A percentile compares a stretch with the other conserved stretches of the same genome.
phyloP scores from a whole-genome alignment of 2,329 filamentous ascomycete genomes.

The Sarocladiaceae sp. region DNA sequence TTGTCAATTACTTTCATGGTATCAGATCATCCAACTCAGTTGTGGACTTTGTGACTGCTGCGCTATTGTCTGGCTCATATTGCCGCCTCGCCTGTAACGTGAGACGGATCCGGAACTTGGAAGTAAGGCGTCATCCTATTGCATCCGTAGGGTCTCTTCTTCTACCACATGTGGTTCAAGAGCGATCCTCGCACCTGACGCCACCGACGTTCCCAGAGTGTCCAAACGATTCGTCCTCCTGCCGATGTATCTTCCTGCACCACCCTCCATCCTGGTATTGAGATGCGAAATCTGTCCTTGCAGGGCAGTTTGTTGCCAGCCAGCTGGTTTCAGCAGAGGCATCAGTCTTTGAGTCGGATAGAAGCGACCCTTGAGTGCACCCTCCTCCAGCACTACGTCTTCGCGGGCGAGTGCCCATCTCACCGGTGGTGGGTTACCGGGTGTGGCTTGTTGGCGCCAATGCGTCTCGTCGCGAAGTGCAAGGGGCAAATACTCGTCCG shows the following conservation, averaged over 20 bases:
- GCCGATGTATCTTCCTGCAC: slow-evolving; percentile 33
- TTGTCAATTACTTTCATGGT: too few relatives aligned
- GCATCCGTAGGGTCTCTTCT: background rate
- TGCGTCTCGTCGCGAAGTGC: slow-evolving; percentile 34
- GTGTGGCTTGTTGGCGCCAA: slow-evolving; percentile 32
- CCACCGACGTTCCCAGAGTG: slow-evolving; percentile 39
- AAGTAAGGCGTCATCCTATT: too few relatives aligned
- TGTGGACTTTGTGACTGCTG: too few relatives aligned
- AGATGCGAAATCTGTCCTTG: slow-evolving; percentile 42
- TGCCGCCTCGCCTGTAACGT: too few relatives aligned
- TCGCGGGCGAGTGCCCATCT: slow-evolving; percentile 38
- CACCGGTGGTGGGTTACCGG: slow-evolving; percentile 23
- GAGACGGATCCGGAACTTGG: too few relatives aligned
- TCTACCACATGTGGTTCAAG: slow-evolving; percentile 33
- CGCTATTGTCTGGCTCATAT: too few relatives aligned
- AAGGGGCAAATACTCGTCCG: slow-evolving; percentile 35
- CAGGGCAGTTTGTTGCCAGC: slow-evolving; percentile 31
- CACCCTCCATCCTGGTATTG: slow-evolving; percentile 48
- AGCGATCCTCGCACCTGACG: slow-evolving; percentile 27
- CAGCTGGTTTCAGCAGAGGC: slow-evolving; percentile 40
- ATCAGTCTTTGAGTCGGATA: slow-evolving; percentile 52
- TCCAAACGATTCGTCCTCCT: slow-evolving; percentile 35
- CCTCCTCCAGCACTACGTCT: slow-evolving; percentile 43
- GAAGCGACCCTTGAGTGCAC: slow-evolving; percentile 49
- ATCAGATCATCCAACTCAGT: too few relatives aligned